Conservation (phyloP, 345 rosid genomes). For the Citrus maxima region DNA sequence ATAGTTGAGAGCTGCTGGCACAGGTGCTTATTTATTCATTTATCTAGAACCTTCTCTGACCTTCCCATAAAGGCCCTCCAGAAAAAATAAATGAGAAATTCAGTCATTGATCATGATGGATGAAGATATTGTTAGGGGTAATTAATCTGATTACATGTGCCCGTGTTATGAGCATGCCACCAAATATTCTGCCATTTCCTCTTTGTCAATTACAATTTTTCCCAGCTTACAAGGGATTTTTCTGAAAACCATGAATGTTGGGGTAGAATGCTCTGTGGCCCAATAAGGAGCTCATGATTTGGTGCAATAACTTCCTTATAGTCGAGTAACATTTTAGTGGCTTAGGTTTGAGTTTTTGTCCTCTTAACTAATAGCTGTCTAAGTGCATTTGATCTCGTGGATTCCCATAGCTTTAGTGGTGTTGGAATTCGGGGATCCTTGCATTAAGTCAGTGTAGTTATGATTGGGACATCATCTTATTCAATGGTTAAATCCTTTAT, state of each 20-base stretch:
- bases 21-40: slow-evolving; percentile 43
- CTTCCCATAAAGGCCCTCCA: neutral
- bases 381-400: neutral
- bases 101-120: neutral
- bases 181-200: neutral
- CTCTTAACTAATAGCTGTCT: neutral
- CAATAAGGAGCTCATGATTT: neutral
- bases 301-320: neutral
- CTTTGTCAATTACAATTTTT: neutral
- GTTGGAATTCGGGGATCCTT: neutral
- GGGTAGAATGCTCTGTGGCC: neutral
- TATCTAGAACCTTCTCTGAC: neutral
- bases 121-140: neutral
- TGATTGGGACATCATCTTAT: neutral
- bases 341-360: slow-evolving; percentile 4
- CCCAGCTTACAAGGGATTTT: neutral
- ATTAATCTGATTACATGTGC: neutral
- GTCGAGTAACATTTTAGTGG: neutral
- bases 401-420: neutral
- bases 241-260: neutral
- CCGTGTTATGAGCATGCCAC: neutral
- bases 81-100: neutral
- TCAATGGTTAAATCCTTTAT: neutral
- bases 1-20: slow-evolving; percentile 92
- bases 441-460: neutral